Evolutionary conservation across 495 filamentous ascomycete genomes (phyloP), one percentile per base, ranked within the genome.

Genomic region (Acidiella bohemica): DNA sequence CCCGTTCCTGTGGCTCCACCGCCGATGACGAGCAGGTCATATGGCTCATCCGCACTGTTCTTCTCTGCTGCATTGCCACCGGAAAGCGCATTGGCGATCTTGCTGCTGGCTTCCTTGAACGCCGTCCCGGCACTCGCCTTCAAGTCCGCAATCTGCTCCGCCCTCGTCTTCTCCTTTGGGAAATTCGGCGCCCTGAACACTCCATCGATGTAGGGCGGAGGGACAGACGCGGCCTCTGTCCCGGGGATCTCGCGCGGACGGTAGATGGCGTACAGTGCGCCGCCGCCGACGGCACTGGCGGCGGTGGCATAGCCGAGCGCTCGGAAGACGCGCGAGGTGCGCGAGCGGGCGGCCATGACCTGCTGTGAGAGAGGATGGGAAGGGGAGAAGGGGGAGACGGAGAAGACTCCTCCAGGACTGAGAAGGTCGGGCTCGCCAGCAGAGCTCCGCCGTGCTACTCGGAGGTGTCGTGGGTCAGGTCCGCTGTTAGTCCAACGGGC

Each of bases 1-100:
- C 90, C 90, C 23, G 83, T 72, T 5, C 90, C 90, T 4, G 90
- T 97, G 21, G 90, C 90, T 40, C 90, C 90, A 41, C 75, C 87
- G 35, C 90, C 90, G 57, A 96, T 92, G 24, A 97, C 68, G 32
- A 96, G 60, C 39, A 97, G 63, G 59, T 96, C 90, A 60, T 97
- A 96, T 24, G 64, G 51, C 13, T 62, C 51, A 8, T 35, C 50
- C 13, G 17, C 22, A 16, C 6, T 19, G 4, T 29, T 42, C 31
- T 47, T 39, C 12, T 36, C 34, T 24, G 68, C 65, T 24, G 66
- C 63, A 5, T 64, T 62, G 10, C 30, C 32, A 19, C 46, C 45
- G 14, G 10, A 28, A 14, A 37, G 20, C 0, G 42, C 38, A 18
- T 18, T 45, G 17, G 33, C 36, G 41, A 68, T 61, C 55, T 62